phyloP scores from a whole-genome alignment of 1,284 basidiomycete species.

The Boletus semigastroideus region DNA sequence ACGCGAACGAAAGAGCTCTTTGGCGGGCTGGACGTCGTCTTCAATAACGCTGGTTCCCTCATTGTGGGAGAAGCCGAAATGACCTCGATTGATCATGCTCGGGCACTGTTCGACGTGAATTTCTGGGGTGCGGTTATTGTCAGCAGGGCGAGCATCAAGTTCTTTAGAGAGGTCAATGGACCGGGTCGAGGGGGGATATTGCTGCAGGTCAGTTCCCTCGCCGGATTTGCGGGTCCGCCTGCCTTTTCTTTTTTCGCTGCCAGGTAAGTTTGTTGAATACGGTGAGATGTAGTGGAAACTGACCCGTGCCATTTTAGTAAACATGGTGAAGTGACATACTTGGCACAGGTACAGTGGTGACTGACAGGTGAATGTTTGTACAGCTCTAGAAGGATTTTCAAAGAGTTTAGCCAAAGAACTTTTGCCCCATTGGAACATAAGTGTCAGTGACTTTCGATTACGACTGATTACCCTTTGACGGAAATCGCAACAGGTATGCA shows the following conservation, averaged over 20 bases:
- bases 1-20: slow-evolving; percentile 4
- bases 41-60: slow-evolving; percentile 13
- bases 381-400: slow-evolving; percentile 21
- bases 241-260: slow-evolving; percentile 9
- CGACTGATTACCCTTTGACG: background rate
- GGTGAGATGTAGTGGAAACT: background rate
- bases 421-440: slow-evolving; percentile 25
- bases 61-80: slow-evolving; percentile 15
- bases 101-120: slow-evolving; percentile 21
- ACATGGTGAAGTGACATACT: slow-evolving; percentile 11
- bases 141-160: slow-evolving; percentile 11
- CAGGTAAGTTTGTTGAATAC: background rate
- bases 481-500: slow-evolving; percentile 15
- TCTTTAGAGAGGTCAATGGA: slow-evolving; percentile 22
- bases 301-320: slow-evolving; percentile 1
- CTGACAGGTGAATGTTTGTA: background rate
- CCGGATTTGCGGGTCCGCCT: slow-evolving; percentile 5
- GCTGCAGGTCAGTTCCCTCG: slow-evolving; percentile 12
- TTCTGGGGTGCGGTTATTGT: slow-evolving; percentile 22
- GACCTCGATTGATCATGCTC: background rate
- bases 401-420: slow-evolving; percentile 16
- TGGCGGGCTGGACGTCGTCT: slow-evolving; percentile 14
- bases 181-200: slow-evolving; percentile 6
- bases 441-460: slow-evolving; percentile 4
- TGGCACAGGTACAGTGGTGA: no score